phyloP scores from a whole-genome alignment of 176 grass and related monocot species.

The Oropetium thomaeum region DNA sequence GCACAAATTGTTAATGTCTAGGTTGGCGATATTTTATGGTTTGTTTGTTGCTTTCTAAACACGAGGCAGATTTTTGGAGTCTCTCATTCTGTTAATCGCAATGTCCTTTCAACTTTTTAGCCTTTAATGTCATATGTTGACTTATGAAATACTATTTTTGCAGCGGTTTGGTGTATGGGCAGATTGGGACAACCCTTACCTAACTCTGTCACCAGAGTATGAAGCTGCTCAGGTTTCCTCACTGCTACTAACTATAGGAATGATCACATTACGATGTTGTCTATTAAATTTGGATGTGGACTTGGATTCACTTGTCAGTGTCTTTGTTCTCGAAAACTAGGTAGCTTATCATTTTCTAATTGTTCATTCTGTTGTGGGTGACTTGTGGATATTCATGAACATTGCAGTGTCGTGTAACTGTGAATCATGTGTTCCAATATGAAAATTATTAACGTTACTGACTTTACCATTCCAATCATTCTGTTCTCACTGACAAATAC shows the following conservation, averaged over 20 bases:
- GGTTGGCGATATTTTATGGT: conserved; percentile 9
- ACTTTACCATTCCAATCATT: conserved; percentile 5
- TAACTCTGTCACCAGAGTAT: conserved; percentile 91
- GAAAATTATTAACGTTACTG: neutral
- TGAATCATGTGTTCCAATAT: neutral
- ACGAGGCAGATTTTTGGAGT: neutral
- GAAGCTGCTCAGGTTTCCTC: conserved; percentile 93
- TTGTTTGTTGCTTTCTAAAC: conserved; percentile 1
- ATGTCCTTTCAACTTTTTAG: conserved; percentile 1
- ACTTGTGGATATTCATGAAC: neutral
- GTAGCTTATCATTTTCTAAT: neutral
- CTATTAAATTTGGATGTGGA: conserved; percentile 9
- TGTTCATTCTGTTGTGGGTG: neutral
- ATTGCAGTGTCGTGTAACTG: neutral
- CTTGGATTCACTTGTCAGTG: neutral
- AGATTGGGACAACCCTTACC: conserved; percentile 89
- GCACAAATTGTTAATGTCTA: neutral
- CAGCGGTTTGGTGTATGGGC: conserved; percentile 94
- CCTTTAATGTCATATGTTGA: conserved; percentile 20
- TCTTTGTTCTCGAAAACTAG: neutral
- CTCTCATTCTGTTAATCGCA: conserved; percentile 3
- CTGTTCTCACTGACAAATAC: conserved; percentile 15
- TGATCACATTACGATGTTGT: neutral
- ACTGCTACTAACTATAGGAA: conserved; percentile 9
- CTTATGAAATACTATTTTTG: conserved; percentile 4